A percentile compares a stretch with the other conserved stretches of the same genome.
Conservation (phyloP, 768 basidiomycete genomes). For the Termitomyces titanicus region DNA sequence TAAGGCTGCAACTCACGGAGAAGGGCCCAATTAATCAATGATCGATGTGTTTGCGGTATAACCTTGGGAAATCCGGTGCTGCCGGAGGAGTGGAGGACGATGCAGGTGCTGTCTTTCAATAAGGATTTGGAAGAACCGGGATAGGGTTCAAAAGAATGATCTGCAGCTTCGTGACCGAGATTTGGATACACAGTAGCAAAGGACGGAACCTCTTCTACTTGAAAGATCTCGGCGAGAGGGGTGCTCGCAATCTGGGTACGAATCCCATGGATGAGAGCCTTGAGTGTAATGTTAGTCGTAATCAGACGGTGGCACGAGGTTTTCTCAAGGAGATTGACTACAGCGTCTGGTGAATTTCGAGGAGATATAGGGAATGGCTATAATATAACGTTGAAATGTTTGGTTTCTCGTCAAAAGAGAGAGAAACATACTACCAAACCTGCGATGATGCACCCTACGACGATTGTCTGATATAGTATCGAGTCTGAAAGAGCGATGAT, state of each 20-base stretch:
- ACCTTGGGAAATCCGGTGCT: slow-evolving; percentile 35
- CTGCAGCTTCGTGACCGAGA: slow-evolving; percentile 9
- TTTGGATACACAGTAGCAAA: slow-evolving; percentile 8
- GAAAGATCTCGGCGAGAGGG: slow-evolving; percentile 16
- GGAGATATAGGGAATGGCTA: slow-evolving; percentile 24
- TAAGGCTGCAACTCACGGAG: slow-evolving; percentile 16
- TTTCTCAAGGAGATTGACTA: slow-evolving; percentile 32
- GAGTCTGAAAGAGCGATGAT: slow-evolving; percentile 23
- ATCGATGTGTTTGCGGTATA: slow-evolving; percentile 22
- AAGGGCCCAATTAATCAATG: slow-evolving; percentile 17
- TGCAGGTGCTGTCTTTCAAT: background rate
- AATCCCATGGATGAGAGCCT: slow-evolving; percentile 25
- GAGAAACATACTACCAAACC: slow-evolving; percentile 8
- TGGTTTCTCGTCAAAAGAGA: background rate
- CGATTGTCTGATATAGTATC: slow-evolving; percentile 31
- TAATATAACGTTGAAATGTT: background rate
- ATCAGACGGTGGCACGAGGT: slow-evolving; percentile 35
- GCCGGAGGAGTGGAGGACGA: slow-evolving; percentile 16
- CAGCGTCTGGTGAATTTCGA: slow-evolving; percentile 30
- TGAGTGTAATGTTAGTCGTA: slow-evolving; percentile 26
- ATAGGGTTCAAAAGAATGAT: slow-evolving; percentile 8
- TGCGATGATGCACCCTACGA: slow-evolving; percentile 26
- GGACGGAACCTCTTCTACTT: slow-evolving; percentile 27
- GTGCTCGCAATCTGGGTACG: slow-evolving; percentile 12
- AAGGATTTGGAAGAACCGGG: background rate